phyloP scores from a whole-genome alignment of 2,329 filamentous ascomycete genomes.

The Fonsecaea nubica region DNA sequence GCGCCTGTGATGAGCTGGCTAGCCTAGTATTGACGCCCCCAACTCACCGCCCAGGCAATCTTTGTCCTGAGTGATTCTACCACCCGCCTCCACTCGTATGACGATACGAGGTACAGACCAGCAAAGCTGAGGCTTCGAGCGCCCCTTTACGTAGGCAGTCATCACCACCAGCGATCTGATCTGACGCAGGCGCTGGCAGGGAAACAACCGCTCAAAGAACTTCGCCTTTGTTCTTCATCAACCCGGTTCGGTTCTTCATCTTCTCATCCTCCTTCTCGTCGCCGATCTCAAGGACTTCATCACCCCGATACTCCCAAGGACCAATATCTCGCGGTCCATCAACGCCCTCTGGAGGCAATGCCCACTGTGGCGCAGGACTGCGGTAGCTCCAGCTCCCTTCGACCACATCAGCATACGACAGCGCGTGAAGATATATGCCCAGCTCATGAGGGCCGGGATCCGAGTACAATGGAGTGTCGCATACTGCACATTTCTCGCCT shows the following conservation, averaged over 20 bases:
- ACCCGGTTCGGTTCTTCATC: constrained; percentile 34
- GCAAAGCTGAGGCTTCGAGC: not conserved
- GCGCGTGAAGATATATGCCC: constrained; percentile 90
- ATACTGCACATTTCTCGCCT: constrained; percentile 79
- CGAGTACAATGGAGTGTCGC: constrained; percentile 87
- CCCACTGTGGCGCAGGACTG: constrained; percentile 85
- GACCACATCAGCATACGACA: constrained; percentile 82
- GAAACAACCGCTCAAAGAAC: not conserved
- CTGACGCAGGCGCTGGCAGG: not conserved
- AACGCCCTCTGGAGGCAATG: constrained; percentile 75
- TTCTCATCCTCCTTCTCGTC: constrained; percentile 44
- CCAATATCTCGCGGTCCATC: constrained; percentile 73
- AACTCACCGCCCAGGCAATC: not conserved
- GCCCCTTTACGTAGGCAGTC: no score
- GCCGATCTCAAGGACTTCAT: constrained; percentile 47
- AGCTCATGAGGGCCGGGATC: constrained; percentile 91
- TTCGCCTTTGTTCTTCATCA: constrained; percentile 34
- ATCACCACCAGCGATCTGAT: no score
- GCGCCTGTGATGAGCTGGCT: not conserved
- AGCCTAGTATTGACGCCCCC: not conserved
- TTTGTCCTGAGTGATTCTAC: no score
- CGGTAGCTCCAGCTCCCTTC: constrained; percentile 82
- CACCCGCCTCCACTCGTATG: not conserved
- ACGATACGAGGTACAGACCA: not conserved
- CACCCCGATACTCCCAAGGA: constrained; percentile 48